phyloP scores from a whole-genome alignment of 2,329 filamentous ascomycete genomes.

The Ilyonectria mors-panacis region DNA sequence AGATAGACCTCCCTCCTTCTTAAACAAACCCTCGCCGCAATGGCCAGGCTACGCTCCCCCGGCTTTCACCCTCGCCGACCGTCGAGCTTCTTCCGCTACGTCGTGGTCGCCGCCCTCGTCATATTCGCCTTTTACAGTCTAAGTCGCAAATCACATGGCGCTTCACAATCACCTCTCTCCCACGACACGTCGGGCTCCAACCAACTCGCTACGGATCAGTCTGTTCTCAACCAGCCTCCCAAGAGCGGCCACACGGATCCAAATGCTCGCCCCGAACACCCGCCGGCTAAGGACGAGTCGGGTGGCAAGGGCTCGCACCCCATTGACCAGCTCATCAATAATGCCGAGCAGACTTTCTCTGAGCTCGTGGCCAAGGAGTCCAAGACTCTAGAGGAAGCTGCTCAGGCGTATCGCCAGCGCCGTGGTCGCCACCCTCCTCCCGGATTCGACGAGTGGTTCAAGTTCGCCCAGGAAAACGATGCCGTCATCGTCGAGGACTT shows the following conservation, averaged over 20 bases:
- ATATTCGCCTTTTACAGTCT: constrained; percentile 52
- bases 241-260: constrained; percentile 2
- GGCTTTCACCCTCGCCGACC: constrained; percentile 60
- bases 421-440: constrained; percentile 75
- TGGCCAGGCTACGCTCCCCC: constrained; percentile 56
- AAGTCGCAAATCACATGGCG: constrained; percentile 14
- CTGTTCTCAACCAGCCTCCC: background rate
- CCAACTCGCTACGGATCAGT: background rate
- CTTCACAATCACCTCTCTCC: background rate
- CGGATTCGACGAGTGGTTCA: constrained; percentile 73
- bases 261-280: constrained; percentile 22
- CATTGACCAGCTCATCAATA: constrained; percentile 67
- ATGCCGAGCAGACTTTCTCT: constrained; percentile 59
- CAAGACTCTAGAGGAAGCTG: constrained; percentile 66
- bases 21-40: constrained; percentile 22
- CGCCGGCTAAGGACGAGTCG: constrained; percentile 13
- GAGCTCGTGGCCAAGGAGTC: constrained; percentile 61
- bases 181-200: background rate
- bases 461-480: constrained; percentile 66
- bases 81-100: constrained; percentile 60
- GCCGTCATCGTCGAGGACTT: constrained; percentile 74
- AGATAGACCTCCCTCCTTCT: background rate
- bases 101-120: constrained; percentile 55
- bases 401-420: constrained; percentile 69
- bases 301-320: constrained; percentile 55